Evolutionary conservation across 306 rosid species (phyloP).

Genomic region (Dryas alaskensis): DNA sequence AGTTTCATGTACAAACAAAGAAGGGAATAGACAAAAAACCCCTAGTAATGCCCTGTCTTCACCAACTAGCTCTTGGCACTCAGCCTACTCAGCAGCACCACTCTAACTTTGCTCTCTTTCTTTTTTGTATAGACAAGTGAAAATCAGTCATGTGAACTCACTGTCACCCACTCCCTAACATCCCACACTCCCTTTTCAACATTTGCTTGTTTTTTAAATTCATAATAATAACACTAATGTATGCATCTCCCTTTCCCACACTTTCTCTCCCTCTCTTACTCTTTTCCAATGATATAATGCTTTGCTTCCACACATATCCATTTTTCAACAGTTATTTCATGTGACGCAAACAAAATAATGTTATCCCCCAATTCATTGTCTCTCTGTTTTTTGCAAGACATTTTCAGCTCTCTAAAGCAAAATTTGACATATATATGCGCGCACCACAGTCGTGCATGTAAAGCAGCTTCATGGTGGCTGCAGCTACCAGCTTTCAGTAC

Average conservation of each 20-base stretch:
- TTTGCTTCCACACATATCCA: conserved; percentile 4
- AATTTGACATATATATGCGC: neutral
- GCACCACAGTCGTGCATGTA: neutral
- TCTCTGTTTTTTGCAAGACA: neutral
- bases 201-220: neutral
- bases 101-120: neutral
- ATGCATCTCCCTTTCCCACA: conserved; percentile 3
- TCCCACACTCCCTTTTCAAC: conserved; percentile 28
- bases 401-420: neutral
- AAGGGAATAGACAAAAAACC: conserved; percentile 28
- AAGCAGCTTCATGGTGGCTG: neutral
- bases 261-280: conserved; percentile 8
- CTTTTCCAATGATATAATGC: conserved; percentile 14
- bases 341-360: neutral
- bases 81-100: conserved; percentile 11
- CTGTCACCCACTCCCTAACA: conserved; percentile 48
- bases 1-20: conserved; percentile 46
- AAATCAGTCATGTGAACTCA: conserved; percentile 51
- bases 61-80: conserved; percentile 20
- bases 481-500: neutral
- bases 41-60: conserved; percentile 25
- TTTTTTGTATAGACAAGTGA: neutral
- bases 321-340: conserved; percentile 10
- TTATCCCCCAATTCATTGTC: neutral
- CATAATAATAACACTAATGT: neutral